phyloP scores from a whole-genome alignment of 169 alveolate genomes.

The Miamiensis avidus region DNA sequence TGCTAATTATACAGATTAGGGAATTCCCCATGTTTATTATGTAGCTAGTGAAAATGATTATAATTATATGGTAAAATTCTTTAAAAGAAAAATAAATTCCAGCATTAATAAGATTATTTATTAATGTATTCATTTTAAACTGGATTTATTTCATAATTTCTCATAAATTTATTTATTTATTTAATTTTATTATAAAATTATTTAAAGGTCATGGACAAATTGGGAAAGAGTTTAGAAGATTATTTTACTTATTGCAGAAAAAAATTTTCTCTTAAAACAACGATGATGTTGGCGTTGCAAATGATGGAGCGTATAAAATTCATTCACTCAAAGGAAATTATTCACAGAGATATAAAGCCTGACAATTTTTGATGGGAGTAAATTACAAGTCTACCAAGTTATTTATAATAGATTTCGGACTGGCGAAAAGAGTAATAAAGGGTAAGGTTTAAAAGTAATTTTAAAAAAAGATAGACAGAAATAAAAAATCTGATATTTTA shows the following conservation, averaged over 20 bases:
- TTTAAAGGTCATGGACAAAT: constrained; percentile 54
- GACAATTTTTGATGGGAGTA: constrained; percentile 76
- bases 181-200: too few relatives aligned
- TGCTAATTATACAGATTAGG: constrained; percentile 42
- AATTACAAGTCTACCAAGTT: constrained; percentile 63
- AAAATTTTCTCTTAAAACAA: constrained; percentile 60
- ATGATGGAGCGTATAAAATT: constrained; percentile 75
- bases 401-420: constrained; percentile 78
- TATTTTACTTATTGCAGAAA: constrained; percentile 54
- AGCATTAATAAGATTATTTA: not conserved
- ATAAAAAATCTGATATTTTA: not conserved
- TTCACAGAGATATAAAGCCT: constrained; percentile 84
- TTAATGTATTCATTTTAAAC: constrained; percentile 8
- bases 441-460: constrained; percentile 37
- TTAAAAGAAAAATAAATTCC: not conserved
- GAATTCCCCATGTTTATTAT: constrained; percentile 73
- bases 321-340: constrained; percentile 68
- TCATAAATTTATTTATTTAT: not conserved
- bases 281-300: constrained; percentile 65
- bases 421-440: constrained; percentile 52
- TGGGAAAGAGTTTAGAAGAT: constrained; percentile 72
- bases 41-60: constrained; percentile 66
- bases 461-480: constrained; percentile 25
- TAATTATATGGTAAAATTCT: constrained; percentile 59
- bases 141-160: not conserved